Evolutionary conservation across 2,329 filamentous ascomycete genomes (phyloP), one percentile per base, ranked within the genome.

Genomic region (Phaeosphaeriaceae sp.): DNA sequence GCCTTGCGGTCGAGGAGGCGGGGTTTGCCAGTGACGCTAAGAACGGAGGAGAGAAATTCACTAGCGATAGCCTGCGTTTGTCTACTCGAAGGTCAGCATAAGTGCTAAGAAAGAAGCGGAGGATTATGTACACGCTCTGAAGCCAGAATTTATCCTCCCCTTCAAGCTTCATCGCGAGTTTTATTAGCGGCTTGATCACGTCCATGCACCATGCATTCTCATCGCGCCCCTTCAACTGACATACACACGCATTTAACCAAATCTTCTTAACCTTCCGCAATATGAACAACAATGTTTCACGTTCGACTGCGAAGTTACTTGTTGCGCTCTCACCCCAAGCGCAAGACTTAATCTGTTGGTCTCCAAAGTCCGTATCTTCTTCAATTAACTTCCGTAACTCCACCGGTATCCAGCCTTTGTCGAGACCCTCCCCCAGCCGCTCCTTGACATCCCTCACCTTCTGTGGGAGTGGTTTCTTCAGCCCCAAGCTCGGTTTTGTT

Each of bases 1-100:
- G 58, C 54, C 48, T 61, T 61, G 30, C 56, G 46, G 35, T 57
- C 47, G 20, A 61, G 53, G 23, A 61, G 50, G 50, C 41, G 45
- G 15, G 26, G 29, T 50, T 51, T 60, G 35, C 53, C 36, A 49
- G 52, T 50, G 35, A 33, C 39, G 18, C 53, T 43, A 15, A 38
- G 13, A 26, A 45, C 33, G 38, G 35, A 50, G 26, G 55, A 58
- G 28, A 61, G 57, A 35, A 56, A 61, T 49, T 54, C 40, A 42
- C 21, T 23, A 21, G 38, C 42, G 36, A 60, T 54, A 32, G 34
- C 40, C 42, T 60, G 50, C 11, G 49, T 54, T 36, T 57, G 48
- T 42, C 50, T 60, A 40, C 45, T 45, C 21, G 6, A 40, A 40
- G 13, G 12, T 17, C 6, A 17, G 12, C 12, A 15, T 23, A 13